phyloP scores from a whole-genome alignment of 2,329 filamentous ascomycete genomes.

The Phoma sp. region DNA sequence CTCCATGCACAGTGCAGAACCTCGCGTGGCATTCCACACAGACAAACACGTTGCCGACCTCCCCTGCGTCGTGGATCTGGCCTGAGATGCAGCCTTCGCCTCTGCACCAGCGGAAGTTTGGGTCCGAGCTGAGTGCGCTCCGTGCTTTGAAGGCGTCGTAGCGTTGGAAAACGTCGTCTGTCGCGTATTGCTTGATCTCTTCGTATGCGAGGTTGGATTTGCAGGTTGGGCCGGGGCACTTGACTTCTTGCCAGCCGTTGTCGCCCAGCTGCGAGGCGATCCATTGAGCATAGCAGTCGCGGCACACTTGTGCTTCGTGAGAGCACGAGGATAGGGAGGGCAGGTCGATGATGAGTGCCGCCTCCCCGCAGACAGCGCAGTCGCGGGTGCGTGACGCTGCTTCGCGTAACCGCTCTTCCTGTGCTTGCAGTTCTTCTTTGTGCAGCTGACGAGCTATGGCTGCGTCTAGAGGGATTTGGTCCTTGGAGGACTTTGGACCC shows the following conservation, averaged over 20 bases:
- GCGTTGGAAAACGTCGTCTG: conserved; percentile 22
- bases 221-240: conserved; percentile 59
- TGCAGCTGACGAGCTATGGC: conserved; percentile 16
- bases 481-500: background rate
- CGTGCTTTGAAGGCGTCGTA: conserved; percentile 54
- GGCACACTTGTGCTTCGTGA: conserved; percentile 45
- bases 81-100: conserved; percentile 56
- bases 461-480: conserved; percentile 1
- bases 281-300: conserved; percentile 47
- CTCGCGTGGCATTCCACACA: conserved; percentile 47
- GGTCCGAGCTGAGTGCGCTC: conserved; percentile 51
- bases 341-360: conserved; percentile 18
- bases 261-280: conserved; percentile 45
- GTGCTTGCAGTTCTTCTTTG: background rate
- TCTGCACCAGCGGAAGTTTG: conserved; percentile 63
- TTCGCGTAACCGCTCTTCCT: background rate
- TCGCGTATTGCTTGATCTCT: conserved; percentile 49
- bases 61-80: conserved; percentile 59
- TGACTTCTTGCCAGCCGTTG: conserved; percentile 55
- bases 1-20: conserved; percentile 47
- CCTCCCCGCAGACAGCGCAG: conserved; percentile 33
- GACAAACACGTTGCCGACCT: conserved; percentile 53
- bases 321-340: conserved; percentile 38
- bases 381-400: conserved; percentile 9
- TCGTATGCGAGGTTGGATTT: conserved; percentile 51